These are phyloP conservation scores for Mrakia gelida DNA, from an alignment of 768 basidiomycete genomes.

Conservation along the genomic window DNA sequence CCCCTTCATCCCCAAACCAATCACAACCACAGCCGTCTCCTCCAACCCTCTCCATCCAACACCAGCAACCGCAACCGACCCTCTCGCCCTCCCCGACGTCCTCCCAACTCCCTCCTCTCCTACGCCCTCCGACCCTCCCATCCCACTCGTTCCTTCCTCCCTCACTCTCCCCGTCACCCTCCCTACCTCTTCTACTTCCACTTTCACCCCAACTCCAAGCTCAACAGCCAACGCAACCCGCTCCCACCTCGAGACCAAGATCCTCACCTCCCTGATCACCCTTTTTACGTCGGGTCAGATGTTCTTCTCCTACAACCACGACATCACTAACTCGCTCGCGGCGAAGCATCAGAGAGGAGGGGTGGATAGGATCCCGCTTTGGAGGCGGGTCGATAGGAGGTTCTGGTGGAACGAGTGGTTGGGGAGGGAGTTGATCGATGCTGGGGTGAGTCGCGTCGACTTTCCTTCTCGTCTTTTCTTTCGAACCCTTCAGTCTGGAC, in stretches of 20 bases:
- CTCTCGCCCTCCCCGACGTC: not conserved
- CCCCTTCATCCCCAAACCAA: slow-evolving; percentile 10
- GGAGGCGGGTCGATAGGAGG: slow-evolving; percentile 80
- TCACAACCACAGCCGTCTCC: not conserved
- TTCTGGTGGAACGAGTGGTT: slow-evolving; percentile 98
- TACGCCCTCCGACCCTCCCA: not conserved
- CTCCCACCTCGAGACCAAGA: slow-evolving; percentile 23
- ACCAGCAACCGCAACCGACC: not conserved
- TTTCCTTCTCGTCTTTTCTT: too few species aligned
- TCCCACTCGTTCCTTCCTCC: not conserved
- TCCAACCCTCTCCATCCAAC: not conserved
- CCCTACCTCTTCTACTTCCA: not conserved
- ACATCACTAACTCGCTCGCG: slow-evolving; percentile 22
- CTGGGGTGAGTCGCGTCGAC: slow-evolving; percentile 58
- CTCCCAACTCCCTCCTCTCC: slow-evolving; percentile 1
- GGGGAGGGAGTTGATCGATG: slow-evolving; percentile 75
- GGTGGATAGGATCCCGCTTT: slow-evolving; percentile 66
- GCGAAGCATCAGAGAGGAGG: slow-evolving; percentile 6
- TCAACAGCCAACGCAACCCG: not conserved
- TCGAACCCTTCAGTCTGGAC: too few species aligned
- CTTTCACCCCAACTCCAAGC: not conserved
- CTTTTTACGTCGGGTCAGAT: slow-evolving; percentile 25
- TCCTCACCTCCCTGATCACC: slow-evolving; percentile 17
- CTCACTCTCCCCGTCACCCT: not conserved
- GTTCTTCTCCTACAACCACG: slow-evolving; percentile 25